Conservation (phyloP, 1,284 basidiomycete species). For the Rhizoctonia solani region DNA sequence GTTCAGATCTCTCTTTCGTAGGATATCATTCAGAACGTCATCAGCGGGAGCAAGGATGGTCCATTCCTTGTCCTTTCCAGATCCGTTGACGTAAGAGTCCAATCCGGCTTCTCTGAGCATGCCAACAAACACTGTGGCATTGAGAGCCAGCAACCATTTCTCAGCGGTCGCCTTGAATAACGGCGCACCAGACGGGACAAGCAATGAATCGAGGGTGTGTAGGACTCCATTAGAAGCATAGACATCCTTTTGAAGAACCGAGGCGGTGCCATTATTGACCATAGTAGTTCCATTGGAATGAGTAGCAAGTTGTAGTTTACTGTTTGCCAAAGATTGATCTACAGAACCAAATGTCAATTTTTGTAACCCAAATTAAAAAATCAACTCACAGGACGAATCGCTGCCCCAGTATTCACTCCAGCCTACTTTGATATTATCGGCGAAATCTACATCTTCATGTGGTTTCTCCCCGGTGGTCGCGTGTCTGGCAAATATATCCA, state of each 20-base stretch:
- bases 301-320: conserved; percentile 1
- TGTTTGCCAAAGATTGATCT: conserved; percentile 18
- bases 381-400: conserved; percentile 30
- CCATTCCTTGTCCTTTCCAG: conserved; percentile 59
- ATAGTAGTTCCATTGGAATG: conserved; percentile 12
- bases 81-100: conserved; percentile 76
- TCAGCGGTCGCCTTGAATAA: conserved; percentile 82
- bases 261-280: conserved; percentile 22
- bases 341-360: neutral
- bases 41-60: conserved; percentile 90
- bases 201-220: conserved; percentile 83
- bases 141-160: conserved; percentile 87
- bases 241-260: conserved; percentile 70
- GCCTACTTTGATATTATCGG: conserved; percentile 34
- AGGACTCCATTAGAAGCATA: conserved; percentile 95
- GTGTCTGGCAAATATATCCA: conserved; percentile 77
- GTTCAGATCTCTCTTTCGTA: neutral
- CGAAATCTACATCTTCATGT: conserved; percentile 49
- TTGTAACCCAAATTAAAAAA: neutral
- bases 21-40: conserved; percentile 63
- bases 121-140: conserved; percentile 89
- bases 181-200: conserved; percentile 70
- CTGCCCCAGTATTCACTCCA: conserved; percentile 39
- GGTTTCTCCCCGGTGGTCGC: conserved; percentile 56
- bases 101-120: conserved; percentile 83